Evolutionary conservation across 2,329 filamentous ascomycete genomes (phyloP), one percentile per base, ranked within the genome.

Genomic region (Verticillium albo-atrum): DNA sequence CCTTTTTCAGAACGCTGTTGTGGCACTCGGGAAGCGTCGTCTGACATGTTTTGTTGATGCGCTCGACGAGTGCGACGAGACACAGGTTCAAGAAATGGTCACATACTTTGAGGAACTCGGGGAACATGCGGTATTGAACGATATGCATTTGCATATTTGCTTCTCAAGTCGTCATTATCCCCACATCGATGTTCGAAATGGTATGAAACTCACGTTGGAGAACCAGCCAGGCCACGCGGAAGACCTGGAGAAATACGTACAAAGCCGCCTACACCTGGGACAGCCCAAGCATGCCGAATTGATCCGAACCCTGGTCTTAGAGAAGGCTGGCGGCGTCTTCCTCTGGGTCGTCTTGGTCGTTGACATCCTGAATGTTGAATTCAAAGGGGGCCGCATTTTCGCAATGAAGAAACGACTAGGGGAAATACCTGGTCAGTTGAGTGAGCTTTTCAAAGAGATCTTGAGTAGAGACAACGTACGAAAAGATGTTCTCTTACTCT

Each of bases 341-440:
- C 68, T 81, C 54, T 79, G 76, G 77, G 70, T 74, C 9, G 72
- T 72, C 4, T 59, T 79, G 1, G 77, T 79, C 3, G 69, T 79
- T 1, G 66, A 71, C 1, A 75, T 78, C 5, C 63, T 79, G 12
- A 77, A 77, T 56, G 69, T 68, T 25, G 73, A 75, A 28, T 64
- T 68, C 17, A 60, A 68, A 12, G 53, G 62, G 20, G 69, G 68
- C 64, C 66, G 10, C 65, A 10, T 32, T 14, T 32, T 50, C 42
- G 42, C 42, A 12, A n/a, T 50, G 10, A 23, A 20, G 4, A 50
- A 23, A 25, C 12, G 62, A 5, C 67, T 82, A 1, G 27, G 66
- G 6, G 73, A 78, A 26, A 72, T 80, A 25, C 62, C 58, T 2
- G 25, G 14, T 1, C 68, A 68, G 14, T 64, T 82, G 0, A 62